Conservation (phyloP, 345 rosid species). For the Kandelia obovata region DNA sequence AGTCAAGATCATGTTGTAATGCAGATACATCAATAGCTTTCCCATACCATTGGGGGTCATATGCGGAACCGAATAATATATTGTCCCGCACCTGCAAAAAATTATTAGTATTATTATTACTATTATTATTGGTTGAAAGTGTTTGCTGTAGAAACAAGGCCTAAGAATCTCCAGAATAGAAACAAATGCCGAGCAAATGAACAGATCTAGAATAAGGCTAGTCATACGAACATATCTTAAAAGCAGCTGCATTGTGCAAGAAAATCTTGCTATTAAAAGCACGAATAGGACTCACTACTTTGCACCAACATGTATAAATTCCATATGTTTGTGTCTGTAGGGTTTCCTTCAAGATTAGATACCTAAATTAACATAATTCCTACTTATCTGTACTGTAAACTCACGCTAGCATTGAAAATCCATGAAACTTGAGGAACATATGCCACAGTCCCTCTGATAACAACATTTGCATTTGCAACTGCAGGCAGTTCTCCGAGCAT, state of each 20-base stretch:
- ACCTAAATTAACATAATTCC: background rate
- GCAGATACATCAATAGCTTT: constrained; percentile 82
- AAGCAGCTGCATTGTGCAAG: too few relatives aligned
- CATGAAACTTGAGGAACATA: constrained; percentile 99
- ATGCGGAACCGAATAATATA: constrained; percentile 82
- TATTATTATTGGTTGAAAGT: background rate
- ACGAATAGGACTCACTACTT: too few relatives aligned
- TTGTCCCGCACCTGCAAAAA: constrained; percentile 76
- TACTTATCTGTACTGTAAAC: constrained; percentile 18
- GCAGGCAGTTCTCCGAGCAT: constrained; percentile 99
- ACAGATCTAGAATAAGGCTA: too few relatives aligned
- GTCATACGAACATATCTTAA: too few relatives aligned
- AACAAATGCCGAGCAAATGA: background rate
- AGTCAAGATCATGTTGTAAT: constrained; percentile 83
- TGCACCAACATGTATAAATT: too few relatives aligned
- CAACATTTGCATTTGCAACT: constrained; percentile 48
- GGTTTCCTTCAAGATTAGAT: too few relatives aligned
- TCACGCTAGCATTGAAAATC: constrained; percentile 98
- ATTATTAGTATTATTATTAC: background rate
- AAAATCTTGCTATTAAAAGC: too few relatives aligned
- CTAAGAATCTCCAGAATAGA: background rate
- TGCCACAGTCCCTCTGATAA: constrained; percentile 76
- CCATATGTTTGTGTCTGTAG: too few relatives aligned
- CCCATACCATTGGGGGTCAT: constrained; percentile 63
- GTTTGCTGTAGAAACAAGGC: background rate